These are phyloP conservation scores for Antrodiella citrinella DNA, from an alignment of 768 basidiomycete species.

Conservation along the genomic window DNA sequence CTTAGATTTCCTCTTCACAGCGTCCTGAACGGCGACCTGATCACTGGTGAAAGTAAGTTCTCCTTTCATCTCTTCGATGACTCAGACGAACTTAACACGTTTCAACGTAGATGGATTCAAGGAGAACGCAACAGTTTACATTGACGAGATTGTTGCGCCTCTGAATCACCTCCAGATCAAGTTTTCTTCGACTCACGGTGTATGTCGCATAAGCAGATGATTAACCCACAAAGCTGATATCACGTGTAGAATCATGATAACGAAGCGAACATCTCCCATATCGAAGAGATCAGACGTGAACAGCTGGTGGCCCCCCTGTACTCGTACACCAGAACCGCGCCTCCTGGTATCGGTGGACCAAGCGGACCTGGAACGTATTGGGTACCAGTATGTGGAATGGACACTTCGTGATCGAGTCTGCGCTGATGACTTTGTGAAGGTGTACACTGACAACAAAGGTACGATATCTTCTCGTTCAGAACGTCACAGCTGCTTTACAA, in stretches of 20 bases:
- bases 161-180: constrained; percentile 49
- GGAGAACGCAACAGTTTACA: constrained; percentile 57
- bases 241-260: constrained; percentile 69
- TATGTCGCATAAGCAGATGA: constrained; percentile 30
- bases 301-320: constrained; percentile 40
- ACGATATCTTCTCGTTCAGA: neutral
- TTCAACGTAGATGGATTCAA: constrained; percentile 51
- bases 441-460: constrained; percentile 8
- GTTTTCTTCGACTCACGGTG: constrained; percentile 64
- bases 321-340: constrained; percentile 60
- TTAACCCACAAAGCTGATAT: too few relatives aligned
- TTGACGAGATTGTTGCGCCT: constrained; percentile 57
- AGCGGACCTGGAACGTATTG: constrained; percentile 68
- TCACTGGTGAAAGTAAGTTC: constrained; percentile 60
- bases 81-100: neutral
- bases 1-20: constrained; percentile 23
- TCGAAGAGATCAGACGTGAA: constrained; percentile 59
- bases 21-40: constrained; percentile 65
- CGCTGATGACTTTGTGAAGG: constrained; percentile 5
- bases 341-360: constrained; percentile 52
- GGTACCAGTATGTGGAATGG: constrained; percentile 48
- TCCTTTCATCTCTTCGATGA: neutral
- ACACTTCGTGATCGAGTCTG: constrained; percentile 29
- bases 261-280: constrained; percentile 61
- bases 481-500: neutral